phyloP scores from a whole-genome alignment of 2,329 filamentous ascomycete species.

The Diaporthe australafricana region DNA sequence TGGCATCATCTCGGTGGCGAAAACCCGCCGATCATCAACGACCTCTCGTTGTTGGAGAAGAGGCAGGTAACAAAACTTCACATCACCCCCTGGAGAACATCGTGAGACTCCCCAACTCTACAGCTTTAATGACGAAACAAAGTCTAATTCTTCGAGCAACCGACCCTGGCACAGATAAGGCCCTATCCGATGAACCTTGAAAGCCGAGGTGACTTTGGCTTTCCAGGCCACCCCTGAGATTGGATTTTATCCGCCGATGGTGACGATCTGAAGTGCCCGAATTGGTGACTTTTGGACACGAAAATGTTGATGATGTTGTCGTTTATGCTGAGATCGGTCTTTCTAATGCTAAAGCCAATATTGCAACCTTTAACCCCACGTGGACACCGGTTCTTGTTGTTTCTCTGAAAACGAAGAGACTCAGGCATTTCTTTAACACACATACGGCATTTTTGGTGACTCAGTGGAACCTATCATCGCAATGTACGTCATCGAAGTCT shows the following conservation, averaged over 20 bases:
- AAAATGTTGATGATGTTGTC: too few relatives aligned
- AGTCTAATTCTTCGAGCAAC: neutral
- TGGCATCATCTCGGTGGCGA: neutral
- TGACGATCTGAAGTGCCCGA: too few relatives aligned
- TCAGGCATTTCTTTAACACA: neutral
- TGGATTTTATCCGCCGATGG: too few relatives aligned
- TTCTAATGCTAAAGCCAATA: neutral
- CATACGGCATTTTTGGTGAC: neutral
- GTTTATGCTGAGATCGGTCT: too few relatives aligned
- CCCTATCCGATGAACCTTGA: neutral
- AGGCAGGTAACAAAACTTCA: neutral
- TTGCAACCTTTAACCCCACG: too few relatives aligned
- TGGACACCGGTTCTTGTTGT: neutral
- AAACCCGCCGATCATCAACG: neutral
- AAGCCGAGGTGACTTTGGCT: too few relatives aligned
- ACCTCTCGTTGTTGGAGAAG: neutral
- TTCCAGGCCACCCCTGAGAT: too few relatives aligned
- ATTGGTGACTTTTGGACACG: too few relatives aligned
- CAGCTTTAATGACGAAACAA: neutral
- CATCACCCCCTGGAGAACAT: neutral
- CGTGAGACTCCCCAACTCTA: neutral
- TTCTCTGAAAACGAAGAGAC: neutral
- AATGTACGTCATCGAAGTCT: constrained; percentile 2
- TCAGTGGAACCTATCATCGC: neutral
- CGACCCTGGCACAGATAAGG: neutral